Conservation (phyloP, 495 filamentous ascomycete species). For the Penicillium bialowiezense region DNA sequence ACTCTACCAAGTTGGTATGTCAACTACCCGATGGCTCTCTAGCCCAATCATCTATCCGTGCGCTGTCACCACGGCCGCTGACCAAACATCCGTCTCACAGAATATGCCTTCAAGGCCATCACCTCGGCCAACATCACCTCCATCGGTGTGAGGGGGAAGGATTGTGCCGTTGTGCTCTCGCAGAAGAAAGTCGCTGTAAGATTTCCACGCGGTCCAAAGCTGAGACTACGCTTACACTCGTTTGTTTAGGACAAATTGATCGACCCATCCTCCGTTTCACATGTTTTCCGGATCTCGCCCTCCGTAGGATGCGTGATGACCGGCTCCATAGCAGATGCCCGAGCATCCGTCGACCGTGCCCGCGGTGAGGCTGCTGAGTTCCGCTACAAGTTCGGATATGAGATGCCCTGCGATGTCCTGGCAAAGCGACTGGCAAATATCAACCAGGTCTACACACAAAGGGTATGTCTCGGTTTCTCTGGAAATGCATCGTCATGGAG, state of each 20-base stretch:
- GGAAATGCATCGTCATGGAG: not conserved
- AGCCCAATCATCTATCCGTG: not conserved
- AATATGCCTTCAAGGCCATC: conserved; percentile 99
- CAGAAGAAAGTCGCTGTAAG: conserved; percentile 99
- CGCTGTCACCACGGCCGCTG: conserved; percentile 17
- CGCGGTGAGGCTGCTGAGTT: conserved; percentile 96
- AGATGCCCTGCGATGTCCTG: conserved; percentile 97
- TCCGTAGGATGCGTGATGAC: conserved; percentile 98
- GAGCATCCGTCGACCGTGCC: conserved; percentile 86
- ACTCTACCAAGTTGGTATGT: conserved; percentile 97
- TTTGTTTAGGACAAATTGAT: conserved; percentile 87
- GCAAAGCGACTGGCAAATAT: conserved; percentile 97
- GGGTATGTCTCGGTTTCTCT: conserved; percentile 53
- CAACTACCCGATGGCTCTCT: not conserved
- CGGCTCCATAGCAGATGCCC: conserved; percentile 94
- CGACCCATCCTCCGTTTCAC: conserved; percentile 93
- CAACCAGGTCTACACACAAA: conserved; percentile 97
- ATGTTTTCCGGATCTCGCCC: conserved; percentile 94
- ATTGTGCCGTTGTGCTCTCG: conserved; percentile 93
- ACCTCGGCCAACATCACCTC: conserved; percentile 98
- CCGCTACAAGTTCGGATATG: conserved; percentile 96
- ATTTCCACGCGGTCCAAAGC: conserved; percentile 15
- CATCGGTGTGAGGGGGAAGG: conserved; percentile 90
- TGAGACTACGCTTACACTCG: conserved; percentile 2
- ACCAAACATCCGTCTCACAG: conserved; percentile 44